A percentile compares a stretch with the other conserved stretches of the same genome.
phyloP scores from a whole-genome alignment of 1,139 yeast genomes.

The Meyerozyma smithsonii region DNA sequence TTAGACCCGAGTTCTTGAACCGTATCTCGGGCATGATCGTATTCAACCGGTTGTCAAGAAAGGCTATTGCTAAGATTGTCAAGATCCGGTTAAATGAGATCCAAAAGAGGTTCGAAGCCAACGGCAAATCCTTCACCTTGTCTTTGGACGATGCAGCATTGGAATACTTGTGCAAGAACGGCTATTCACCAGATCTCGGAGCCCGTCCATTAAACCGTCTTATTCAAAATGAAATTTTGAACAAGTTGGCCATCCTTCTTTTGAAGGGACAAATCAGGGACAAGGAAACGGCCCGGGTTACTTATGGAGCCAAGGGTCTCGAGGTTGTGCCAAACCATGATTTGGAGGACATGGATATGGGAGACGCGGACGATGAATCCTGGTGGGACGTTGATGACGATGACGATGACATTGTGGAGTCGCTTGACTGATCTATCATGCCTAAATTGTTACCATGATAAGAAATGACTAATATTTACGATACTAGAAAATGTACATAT shows the following conservation, averaged over 20 bases:
- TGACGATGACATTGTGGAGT: slow-evolving; percentile 27
- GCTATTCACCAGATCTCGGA: slow-evolving; percentile 91
- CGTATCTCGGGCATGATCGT: slow-evolving; percentile 91
- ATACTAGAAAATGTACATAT: neutral
- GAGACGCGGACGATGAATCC: slow-evolving; percentile 49
- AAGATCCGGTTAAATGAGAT: slow-evolving; percentile 78
- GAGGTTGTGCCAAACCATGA: slow-evolving; percentile 87
- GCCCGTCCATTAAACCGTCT: slow-evolving; percentile 96
- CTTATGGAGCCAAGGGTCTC: slow-evolving; percentile 57
- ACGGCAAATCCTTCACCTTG: slow-evolving; percentile 72
- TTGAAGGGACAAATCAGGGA: slow-evolving; percentile 84
- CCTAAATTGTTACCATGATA: too few relatives aligned
- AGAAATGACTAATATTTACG: neutral
- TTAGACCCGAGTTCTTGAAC: slow-evolving; percentile 96
- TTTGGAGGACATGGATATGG: slow-evolving; percentile 50
- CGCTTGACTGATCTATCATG: neutral
- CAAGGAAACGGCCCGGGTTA: slow-evolving; percentile 75
- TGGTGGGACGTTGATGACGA: slow-evolving; percentile 54
- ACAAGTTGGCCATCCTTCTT: slow-evolving; percentile 81
- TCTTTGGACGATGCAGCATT: slow-evolving; percentile 69
- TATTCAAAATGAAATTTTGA: slow-evolving; percentile 82
- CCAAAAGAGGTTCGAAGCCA: slow-evolving; percentile 76
- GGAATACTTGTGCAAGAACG: slow-evolving; percentile 76
- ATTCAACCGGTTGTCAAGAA: slow-evolving; percentile 86
- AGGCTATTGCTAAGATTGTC: slow-evolving; percentile 90